Base-by-base conservation (phyloP, 1,139 yeast genomes). In the Blastobotrys raffinosifermentans region DNA sequence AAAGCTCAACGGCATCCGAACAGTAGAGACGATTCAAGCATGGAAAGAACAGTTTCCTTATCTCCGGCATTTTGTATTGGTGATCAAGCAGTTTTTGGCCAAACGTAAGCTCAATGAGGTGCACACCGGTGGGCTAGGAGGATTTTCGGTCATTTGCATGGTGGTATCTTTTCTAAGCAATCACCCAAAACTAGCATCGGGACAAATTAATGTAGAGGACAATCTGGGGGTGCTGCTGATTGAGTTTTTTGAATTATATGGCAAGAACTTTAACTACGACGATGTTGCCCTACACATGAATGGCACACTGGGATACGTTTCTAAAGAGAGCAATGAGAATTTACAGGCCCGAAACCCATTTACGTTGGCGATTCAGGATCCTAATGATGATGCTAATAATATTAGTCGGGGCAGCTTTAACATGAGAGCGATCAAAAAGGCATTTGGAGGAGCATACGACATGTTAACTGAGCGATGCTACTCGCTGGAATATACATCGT, bases 41-140 rank as follows among this genome's bases (percentile, higher is more conserved):
- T 93, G 97, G 97, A 57, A 84, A 15, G 60, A 66, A 3, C 66
- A 71, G 6, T 80, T 85, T 2, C 91, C 94, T 0, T 96, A 95
- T 0, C 63, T 91, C 39, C 67, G 96, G 45, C 95, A 89, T 54
- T 63, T 93, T 42, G 95, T 85, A 0, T 67, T 91, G 39, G 78
- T 87, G 3, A 73, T 91, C 11, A 91, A 93, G 58, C 96, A 87
- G 54, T 91, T 89, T 53, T 67, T 93, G 39, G 70, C 89, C 29
- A 77, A 87, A 2, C 69, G 97, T 50, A 76, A 73, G 46, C 66
- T 91, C 44, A 89, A 91, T 54, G 84, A 86, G 51, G 98, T 91
- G n/a, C 94, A 84, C 54, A 80, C 81, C 16, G 99, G 99, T 41
- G 98, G 98, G 0, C 66, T 93, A 14, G 98, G 99, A 20, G 98